Conservation (phyloP, 257 asterid species). For the Buddleja alternifolia region DNA sequence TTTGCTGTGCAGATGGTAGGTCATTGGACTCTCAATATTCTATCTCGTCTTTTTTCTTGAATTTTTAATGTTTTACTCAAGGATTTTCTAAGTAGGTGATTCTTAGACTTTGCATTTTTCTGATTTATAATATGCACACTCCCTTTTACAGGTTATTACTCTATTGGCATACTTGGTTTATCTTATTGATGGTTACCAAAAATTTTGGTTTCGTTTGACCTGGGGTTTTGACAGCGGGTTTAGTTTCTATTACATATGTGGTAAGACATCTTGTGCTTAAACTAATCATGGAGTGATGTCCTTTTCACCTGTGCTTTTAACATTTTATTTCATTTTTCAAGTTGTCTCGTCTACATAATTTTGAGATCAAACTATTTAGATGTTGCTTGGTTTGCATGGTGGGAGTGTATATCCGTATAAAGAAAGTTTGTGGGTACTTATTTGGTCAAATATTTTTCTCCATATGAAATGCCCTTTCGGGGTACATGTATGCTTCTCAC, state of each 20-base stretch:
- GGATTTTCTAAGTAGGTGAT: no score
- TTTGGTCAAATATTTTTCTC: no score
- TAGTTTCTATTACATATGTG: constrained; percentile 90
- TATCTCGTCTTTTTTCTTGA: neutral
- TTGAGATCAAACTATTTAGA: no score
- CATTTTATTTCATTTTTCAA: no score
- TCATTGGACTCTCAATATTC: constrained; percentile 18
- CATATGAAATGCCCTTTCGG: no score
- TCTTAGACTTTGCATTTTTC: constrained; percentile 12
- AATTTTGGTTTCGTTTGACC: constrained; percentile 73
- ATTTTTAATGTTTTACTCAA: constrained; percentile 3
- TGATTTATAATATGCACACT: constrained; percentile 25
- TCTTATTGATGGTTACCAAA: constrained; percentile 67
- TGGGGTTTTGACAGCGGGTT: constrained; percentile 82
- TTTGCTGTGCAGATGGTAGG: constrained; percentile 68
- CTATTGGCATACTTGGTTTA: constrained; percentile 68
- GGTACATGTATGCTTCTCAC: neutral
- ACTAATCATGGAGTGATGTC: neutral
- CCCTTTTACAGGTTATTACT: constrained; percentile 66
- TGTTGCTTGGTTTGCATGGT: no score
- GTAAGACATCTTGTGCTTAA: constrained; percentile 48
- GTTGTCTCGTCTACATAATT: no score
- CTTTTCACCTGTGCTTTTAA: no score
- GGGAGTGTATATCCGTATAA: no score
- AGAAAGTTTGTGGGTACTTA: no score